Evolutionary conservation across 2,329 filamentous ascomycete species (phyloP), one percentile per base, ranked within the genome.

Genomic region (Huntiella bhutanensis): DNA sequence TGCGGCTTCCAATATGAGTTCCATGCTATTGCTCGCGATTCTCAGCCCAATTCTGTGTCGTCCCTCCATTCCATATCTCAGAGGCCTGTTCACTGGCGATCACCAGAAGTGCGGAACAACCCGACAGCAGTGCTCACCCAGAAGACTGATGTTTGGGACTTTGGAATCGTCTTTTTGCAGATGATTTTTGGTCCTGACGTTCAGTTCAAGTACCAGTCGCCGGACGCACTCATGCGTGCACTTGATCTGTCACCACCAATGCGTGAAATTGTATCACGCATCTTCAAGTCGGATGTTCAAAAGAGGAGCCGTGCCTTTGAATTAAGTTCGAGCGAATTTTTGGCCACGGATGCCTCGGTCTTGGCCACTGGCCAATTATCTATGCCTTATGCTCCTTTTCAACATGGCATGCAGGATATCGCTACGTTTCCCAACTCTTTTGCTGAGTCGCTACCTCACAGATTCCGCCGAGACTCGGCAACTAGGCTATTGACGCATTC

Each of bases 131-230:
- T 80, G 59, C 68, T 80, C 62, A 77, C 72, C 1, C 72, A 73
- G 55, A 94, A 94, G 59, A 84, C 85, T 0, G 91, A 96, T 58
- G 75, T 96, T 6, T 98, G 91, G 91, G 83, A 95, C 53, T 77
- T 98, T 55, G 91, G 91, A 4, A 75, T 95, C 28, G 73, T 95
- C 4, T 82, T 95, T 54, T 62, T 94, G 35, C 88, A 98, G 59
- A 95, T 96, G 85, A 73, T 91, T 3, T 88, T 95, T 58, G 91
- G 91, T 2, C 68, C 85, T 33, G 76, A 85, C 53, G 73, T 85
- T 5, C 68, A 81, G 13, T 70, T 80, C 49, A 81, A 78, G 49
- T 88, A 91, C 59, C 77, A 78, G 12, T 92, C 85, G 0, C 87
- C 88, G 1, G 74, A 72, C 48, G 74, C 76, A 37, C 62, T 94